Conservation (phyloP, 345 rosid species). For the Boechera stricta region DNA sequence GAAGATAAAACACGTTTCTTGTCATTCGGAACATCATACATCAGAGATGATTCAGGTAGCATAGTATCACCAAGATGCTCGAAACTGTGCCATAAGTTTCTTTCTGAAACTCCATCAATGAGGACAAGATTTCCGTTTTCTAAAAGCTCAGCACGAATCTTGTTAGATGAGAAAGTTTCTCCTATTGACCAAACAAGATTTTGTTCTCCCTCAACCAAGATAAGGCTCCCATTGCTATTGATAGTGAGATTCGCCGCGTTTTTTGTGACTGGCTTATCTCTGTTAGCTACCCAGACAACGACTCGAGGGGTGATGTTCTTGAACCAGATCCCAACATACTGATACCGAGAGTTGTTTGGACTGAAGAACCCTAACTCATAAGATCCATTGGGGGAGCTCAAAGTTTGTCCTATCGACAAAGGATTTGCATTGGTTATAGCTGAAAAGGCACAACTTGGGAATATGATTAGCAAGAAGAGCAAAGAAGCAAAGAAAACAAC, state of each 20-base stretch:
- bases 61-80: conserved; percentile 45
- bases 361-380: conserved; percentile 53
- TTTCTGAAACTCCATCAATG: conserved; percentile 27
- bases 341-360: conserved; percentile 38
- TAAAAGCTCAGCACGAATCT: conserved; percentile 37
- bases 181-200: conserved; percentile 41
- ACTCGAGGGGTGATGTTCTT: conserved; percentile 42
- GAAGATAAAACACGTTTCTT: conserved; percentile 38
- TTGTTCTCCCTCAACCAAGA: conserved; percentile 39
- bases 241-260: conserved; percentile 35
- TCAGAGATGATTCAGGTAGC: conserved; percentile 38
- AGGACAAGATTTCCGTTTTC: conserved; percentile 46
- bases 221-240: conserved; percentile 41
- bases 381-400: conserved; percentile 35
- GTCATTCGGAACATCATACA: conserved; percentile 30
- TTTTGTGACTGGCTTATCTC: conserved; percentile 49
- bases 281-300: conserved; percentile 63
- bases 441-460: conserved; percentile 35
- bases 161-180: conserved; percentile 35
- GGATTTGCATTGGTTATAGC: conserved; percentile 38
- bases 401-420: conserved; percentile 42
- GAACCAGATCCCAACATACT: conserved; percentile 59
- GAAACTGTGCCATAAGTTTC: conserved; percentile 42
- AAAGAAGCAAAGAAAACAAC: conserved; percentile 21
- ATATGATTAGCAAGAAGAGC: conserved; percentile 28